Percentiles rank a stretch among this genome's conserved stretches.
These are phyloP conservation scores for Fragaria nilgerrensis DNA, from an alignment of 306 rosid genomes.

Conservation along the genomic window DNA sequence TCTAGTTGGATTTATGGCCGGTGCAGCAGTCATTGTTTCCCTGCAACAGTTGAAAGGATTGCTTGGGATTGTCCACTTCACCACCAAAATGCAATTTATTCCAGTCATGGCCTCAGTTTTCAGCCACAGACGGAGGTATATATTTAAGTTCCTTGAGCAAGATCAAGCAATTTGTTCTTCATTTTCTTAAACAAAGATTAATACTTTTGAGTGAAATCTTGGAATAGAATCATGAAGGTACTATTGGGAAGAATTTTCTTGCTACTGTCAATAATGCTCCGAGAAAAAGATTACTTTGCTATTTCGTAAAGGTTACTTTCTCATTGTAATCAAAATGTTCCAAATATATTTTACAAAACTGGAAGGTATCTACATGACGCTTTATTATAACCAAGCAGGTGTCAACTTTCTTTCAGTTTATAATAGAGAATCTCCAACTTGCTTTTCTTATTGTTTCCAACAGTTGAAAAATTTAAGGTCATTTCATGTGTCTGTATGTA, in stretches of 20 bases:
- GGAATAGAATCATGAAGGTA: constrained; percentile 4
- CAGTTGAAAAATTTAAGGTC: constrained; percentile 16
- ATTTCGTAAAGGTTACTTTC: constrained; percentile 18
- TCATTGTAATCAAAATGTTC: constrained; percentile 25
- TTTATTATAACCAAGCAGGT: constrained; percentile 32
- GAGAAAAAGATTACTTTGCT: not conserved
- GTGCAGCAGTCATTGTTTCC: constrained; percentile 95
- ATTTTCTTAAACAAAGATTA: not conserved
- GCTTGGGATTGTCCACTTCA: constrained; percentile 81
- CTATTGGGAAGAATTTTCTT: not conserved
- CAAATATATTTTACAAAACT: constrained; percentile 1
- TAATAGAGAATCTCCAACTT: constrained; percentile 11
- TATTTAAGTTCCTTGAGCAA: constrained; percentile 18
- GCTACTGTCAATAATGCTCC: constrained; percentile 1
- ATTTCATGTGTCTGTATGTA: not conserved
- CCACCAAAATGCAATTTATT: constrained; percentile 75
- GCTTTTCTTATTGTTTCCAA: not conserved
- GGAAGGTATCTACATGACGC: constrained; percentile 15
- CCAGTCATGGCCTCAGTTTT: constrained; percentile 75
- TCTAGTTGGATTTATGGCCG: constrained; percentile 89
- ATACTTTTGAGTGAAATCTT: not conserved
- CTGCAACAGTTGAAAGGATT: constrained; percentile 89
- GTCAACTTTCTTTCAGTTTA: constrained; percentile 18
- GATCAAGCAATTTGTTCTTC: not conserved
- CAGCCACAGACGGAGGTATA: constrained; percentile 57